Base-by-base conservation (phyloP, 176 grass and related monocot genomes). In the Oryza punctata region DNA sequence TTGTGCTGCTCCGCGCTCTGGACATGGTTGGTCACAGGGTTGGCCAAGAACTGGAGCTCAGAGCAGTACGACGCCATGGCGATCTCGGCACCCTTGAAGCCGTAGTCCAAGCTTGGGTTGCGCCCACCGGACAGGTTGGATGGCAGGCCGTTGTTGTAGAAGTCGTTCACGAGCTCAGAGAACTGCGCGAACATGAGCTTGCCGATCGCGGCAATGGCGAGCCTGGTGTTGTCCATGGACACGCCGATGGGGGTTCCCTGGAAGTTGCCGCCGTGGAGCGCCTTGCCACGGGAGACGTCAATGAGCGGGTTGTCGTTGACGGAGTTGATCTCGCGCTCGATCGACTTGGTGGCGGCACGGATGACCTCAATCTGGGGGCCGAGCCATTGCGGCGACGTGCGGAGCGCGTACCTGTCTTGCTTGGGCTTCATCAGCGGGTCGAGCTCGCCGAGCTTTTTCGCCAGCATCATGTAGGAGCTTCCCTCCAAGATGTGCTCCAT, bases 101-200 rank as follows among this genome's bases (percentile, higher is more conserved):
- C 94, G 65, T 97, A 97, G 86, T 97, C 94, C 85, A 97, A 61
- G 92, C 94, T 97, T 0, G 92, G 94, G 63, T 97, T 94, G 18
- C 90, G 90, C 8, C 94, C 90, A 6, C 94, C 94, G 6, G 94
- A 90, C 15, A 97, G 90, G 75, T 97, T 97, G 64, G 94, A 94
- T 0, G 94, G 90, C 46, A 97, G 76, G 3, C 94, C 94, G 4
- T 97, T 97, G 90, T 94, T 97, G 94, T 94, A 97, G 32, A 92
- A 72, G 54, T 97, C 94, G 26, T 97, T 97, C 5, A 94, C 94
- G 8, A 97, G 90, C 88, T 97, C 94, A 0, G 94, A 94, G 88
- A 97, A 92, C 83, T 97, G 94, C 7, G 94, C 94, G 33, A 97
- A 97, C 92, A 97, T 91, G 81, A 97, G 95, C 90, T 97, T 97